Percentiles rank a stretch among this genome's conserved stretches.
Evolutionary conservation across 768 basidiomycete genomes (phyloP).

Genomic region (Leccinellum rugosiceps): DNA sequence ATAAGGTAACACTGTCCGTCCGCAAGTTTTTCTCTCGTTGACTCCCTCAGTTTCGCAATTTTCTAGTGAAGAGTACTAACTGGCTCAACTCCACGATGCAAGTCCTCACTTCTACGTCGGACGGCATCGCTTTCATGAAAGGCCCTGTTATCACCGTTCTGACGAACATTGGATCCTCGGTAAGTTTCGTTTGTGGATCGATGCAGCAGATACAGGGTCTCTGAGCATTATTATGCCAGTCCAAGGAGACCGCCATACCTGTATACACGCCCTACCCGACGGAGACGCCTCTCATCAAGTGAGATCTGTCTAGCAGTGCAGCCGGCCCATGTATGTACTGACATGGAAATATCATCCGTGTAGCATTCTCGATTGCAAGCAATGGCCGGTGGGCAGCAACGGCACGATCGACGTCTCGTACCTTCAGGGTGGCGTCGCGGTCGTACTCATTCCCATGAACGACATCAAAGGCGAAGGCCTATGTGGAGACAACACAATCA

Average conservation of each 20-base stretch:
- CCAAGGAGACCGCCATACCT: conserved; percentile 49
- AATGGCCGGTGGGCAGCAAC: conserved; percentile 65
- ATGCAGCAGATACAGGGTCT: neutral
- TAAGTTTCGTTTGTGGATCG: conserved; percentile 23
- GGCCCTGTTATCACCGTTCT: conserved; percentile 57
- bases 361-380: conserved; percentile 62
- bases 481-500: conserved; percentile 25
- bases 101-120: conserved; percentile 45
- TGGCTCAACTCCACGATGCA: conserved; percentile 54
- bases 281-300: conserved; percentile 57
- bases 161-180: conserved; percentile 75
- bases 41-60: neutral
- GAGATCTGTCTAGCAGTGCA: conserved; percentile 19
- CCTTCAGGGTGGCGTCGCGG: conserved; percentile 57
- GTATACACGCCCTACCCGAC: conserved; percentile 52
- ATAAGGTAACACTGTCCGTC: neutral
- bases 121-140: conserved; percentile 64
- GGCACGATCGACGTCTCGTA: conserved; percentile 64
- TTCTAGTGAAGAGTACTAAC: conserved; percentile 43
- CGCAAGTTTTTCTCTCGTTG: neutral
- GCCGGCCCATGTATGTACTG: neutral
- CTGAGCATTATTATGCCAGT: conserved; percentile 34
- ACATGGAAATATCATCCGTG: neutral
- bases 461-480: conserved; percentile 36
- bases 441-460: conserved; percentile 31